Evolutionary conservation across 345 rosid species (phyloP), one percentile per base, ranked within the genome.

Genomic region (Ailanthus altissimus): DNA sequence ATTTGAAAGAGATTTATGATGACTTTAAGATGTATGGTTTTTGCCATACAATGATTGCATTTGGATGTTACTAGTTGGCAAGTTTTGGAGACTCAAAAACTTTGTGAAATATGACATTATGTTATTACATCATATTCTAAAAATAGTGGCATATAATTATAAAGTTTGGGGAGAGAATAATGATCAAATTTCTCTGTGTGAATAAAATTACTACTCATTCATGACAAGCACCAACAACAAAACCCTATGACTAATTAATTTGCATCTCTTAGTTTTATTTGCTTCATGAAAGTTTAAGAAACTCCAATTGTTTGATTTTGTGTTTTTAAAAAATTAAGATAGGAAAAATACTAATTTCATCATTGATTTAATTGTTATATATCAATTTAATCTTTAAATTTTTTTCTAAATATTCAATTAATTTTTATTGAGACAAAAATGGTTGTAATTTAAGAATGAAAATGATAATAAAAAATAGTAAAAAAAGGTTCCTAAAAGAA

Each of bases 41-140:
- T 59, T 18, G 2, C 58, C 53, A 45, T 73, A 28, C 67, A 73
- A 45, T 50, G 72, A 46, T 67, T 67, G 57, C 12, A 8, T 69
- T 69, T 50, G 58, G 58, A 47, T 69, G 25, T 16, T 16, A 28
- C 12, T 15, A 38, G 20, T 5, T 20, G 7, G 43, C 66, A 32
- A 5, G 18, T 18, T 18, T 18, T 18, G 23, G 58, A 18, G 58
- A 53, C 20, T 2, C 18, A 50, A 8, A 13, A 47, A 1, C 10
- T 47, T 47, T 8, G 51, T 47, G 15, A 47, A 47, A 47, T 47
- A 47, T 47, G 2, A 23, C 10, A 4, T 58, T 58, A 58, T 53
- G 13, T 4, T 46, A 7, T 47, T 67, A 23, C 36, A 67, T 50
- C 18, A 67, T 14, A 9, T 21, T 45, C 53, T 5, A 64, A 56